A percentile compares a stretch with the other conserved stretches of the same genome.
Conservation (phyloP, 306 rosid species). For the Glycyrrhiza uralensis region DNA sequence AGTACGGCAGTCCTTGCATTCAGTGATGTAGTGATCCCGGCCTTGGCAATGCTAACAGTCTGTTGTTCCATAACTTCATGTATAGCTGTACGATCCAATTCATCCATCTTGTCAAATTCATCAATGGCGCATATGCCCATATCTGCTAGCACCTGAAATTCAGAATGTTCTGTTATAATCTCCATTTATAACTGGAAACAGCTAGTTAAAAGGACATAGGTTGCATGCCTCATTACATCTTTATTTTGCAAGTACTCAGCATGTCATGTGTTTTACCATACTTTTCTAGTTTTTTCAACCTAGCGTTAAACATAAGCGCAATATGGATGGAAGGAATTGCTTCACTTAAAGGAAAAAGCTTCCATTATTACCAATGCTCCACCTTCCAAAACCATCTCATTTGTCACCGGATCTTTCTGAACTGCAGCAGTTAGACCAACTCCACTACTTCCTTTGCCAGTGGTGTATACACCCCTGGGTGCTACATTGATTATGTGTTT, state of each 20-base stretch:
- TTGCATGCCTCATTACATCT: background rate
- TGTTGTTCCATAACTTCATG: constrained; percentile 99
- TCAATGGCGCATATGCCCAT: constrained; percentile 99
- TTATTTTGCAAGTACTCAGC: background rate
- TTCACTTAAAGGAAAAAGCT: constrained; percentile 7
- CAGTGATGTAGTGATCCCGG: constrained; percentile 94
- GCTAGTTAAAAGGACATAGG: constrained; percentile 9
- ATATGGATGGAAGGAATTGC: background rate
- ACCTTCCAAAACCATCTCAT: constrained; percentile 98
- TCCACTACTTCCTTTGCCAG: constrained; percentile 99
- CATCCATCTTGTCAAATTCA: constrained; percentile 99
- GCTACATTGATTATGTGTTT: constrained; percentile 95
- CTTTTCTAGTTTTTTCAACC: constrained; percentile 3
- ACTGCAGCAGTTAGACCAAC: constrained; percentile 99
- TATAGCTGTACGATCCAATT: constrained; percentile 94
- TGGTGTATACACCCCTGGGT: constrained; percentile 94
- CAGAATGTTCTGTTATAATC: constrained; percentile 22
- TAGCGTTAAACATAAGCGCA: background rate
- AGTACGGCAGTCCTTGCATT: constrained; percentile 99
- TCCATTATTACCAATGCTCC: constrained; percentile 95
- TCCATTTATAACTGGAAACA: constrained; percentile 16
- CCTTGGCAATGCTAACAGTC: constrained; percentile 99
- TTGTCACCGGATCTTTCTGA: constrained; percentile 97
- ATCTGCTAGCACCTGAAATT: constrained; percentile 85
- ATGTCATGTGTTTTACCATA: background rate